Evolutionary conservation across 2,329 filamentous ascomycete genomes (phyloP).

Genomic region (Aspergillus sp.): DNA sequence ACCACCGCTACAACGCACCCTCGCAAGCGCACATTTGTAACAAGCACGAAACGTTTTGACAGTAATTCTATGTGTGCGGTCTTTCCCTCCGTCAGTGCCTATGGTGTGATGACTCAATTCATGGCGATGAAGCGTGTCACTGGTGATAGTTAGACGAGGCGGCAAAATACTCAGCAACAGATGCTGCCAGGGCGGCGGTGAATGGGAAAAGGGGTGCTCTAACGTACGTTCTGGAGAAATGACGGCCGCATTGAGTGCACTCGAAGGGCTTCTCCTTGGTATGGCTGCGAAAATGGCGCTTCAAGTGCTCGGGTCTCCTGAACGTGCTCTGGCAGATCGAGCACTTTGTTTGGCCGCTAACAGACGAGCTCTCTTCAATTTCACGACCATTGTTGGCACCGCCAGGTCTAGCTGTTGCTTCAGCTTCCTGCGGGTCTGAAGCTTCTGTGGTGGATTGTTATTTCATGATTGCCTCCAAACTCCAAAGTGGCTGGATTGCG

Average conservation of each 20-base stretch:
- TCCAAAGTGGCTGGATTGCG: conserved; percentile 1
- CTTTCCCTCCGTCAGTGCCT: conserved; percentile 33
- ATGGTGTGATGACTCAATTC: conserved; percentile 40
- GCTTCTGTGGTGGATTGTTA: conserved; percentile 13
- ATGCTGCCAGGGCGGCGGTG: neutral
- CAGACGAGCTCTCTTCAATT: conserved; percentile 11
- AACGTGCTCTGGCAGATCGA: conserved; percentile 40
- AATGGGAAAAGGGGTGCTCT: neutral
- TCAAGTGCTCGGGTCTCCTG: conserved; percentile 42
- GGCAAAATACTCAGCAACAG: neutral
- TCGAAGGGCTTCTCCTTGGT: conserved; percentile 42
- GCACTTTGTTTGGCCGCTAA: conserved; percentile 29
- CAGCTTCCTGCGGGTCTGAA: conserved; percentile 18
- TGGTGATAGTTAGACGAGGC: conserved; percentile 14
- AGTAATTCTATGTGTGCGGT: conserved; percentile 41
- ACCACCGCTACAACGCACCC: conserved; percentile 42
- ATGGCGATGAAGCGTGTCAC: conserved; percentile 43
- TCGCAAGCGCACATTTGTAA: conserved; percentile 39
- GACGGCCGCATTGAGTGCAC: conserved; percentile 41
- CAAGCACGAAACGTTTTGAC: conserved; percentile 45
- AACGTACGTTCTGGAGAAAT: conserved; percentile 43
- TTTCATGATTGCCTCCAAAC: neutral
- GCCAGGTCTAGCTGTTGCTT: conserved; percentile 11
- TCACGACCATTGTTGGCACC: conserved; percentile 14
- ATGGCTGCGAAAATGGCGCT: conserved; percentile 43